Percentiles rank a stretch among this genome's conserved stretches.
phyloP scores from a whole-genome alignment of 345 rosid species.

The Litchi chinensis region DNA sequence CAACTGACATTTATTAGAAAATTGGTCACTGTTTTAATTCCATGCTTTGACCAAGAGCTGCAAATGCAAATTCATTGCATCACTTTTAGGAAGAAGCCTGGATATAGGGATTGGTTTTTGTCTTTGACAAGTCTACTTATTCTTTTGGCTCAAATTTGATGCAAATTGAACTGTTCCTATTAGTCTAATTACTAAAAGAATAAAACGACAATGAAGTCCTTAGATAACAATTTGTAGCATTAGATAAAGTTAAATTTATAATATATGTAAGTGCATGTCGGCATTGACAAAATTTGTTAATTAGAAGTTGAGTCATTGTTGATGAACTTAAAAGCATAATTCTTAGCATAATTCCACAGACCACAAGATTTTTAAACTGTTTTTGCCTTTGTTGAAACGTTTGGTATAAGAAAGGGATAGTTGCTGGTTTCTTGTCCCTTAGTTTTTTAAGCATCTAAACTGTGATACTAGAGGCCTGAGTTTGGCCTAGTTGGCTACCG shows the following conservation, averaged over 20 bases:
- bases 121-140: background rate
- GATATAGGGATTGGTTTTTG: no score
- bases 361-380: background rate
- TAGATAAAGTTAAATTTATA: no score
- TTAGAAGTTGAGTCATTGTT: no score
- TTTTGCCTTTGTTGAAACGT: background rate
- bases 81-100: no score
- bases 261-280: no score
- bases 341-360: no score
- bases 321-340: background rate
- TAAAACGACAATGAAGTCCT: no score
- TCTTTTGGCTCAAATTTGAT: background rate
- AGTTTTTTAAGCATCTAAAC: background rate
- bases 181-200: background rate
- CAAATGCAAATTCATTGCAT: no score
- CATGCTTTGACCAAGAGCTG: no score
- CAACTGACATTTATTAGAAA: background rate
- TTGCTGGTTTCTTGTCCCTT: background rate
- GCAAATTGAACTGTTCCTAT: background rate
- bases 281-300: no score
- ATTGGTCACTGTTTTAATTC: background rate
- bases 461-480: background rate
- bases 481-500: background rate
- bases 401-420: background rate
- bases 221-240: no score